Percentiles rank a stretch among this genome's conserved stretches.
Conservation (phyloP, 73 alveolate genomes). For the Tetrahymena elliotti region DNA sequence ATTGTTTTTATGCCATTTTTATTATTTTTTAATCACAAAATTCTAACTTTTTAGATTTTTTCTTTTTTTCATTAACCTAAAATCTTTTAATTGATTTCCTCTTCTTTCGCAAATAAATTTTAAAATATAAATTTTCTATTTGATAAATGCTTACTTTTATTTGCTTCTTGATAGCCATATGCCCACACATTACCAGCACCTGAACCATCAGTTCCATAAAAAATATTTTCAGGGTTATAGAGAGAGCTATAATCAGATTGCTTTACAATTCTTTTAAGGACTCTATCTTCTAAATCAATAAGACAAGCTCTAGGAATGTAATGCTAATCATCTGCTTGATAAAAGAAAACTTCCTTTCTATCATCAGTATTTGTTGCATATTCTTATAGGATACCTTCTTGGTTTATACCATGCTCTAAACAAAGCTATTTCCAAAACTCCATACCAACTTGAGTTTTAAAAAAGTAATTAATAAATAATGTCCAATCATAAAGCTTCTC, state of each 20-base stretch:
- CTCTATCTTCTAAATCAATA: constrained; percentile 98
- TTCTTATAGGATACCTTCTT: constrained; percentile 91
- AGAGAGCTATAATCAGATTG: constrained; percentile 65
- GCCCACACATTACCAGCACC: constrained; percentile 99
- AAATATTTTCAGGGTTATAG: constrained; percentile 96
- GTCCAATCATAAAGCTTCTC: background rate
- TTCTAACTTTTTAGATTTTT: too few relatives aligned
- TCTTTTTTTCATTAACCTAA: background rate
- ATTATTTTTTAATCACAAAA: too few relatives aligned
- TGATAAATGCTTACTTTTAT: constrained; percentile 60
- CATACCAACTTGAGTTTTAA: constrained; percentile 71
- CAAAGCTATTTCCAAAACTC: constrained; percentile 99
- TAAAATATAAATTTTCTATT: background rate
- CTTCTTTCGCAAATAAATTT: too few relatives aligned
- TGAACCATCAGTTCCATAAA: constrained; percentile 91
- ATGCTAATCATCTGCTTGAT: constrained; percentile 99
- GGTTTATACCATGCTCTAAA: constrained; percentile 96
- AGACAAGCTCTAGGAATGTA: constrained; percentile 97
- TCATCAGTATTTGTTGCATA: constrained; percentile 91
- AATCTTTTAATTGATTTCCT: too few relatives aligned
- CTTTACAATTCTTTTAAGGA: constrained; percentile 66
- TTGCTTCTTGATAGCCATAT: constrained; percentile 90
- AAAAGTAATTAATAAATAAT: too few relatives aligned
- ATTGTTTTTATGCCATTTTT: background rate
- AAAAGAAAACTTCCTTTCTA: constrained; percentile 98